phyloP scores from a whole-genome alignment of 192 early-diverging fungal genomes.

The Mycoemilia scoparia region DNA sequence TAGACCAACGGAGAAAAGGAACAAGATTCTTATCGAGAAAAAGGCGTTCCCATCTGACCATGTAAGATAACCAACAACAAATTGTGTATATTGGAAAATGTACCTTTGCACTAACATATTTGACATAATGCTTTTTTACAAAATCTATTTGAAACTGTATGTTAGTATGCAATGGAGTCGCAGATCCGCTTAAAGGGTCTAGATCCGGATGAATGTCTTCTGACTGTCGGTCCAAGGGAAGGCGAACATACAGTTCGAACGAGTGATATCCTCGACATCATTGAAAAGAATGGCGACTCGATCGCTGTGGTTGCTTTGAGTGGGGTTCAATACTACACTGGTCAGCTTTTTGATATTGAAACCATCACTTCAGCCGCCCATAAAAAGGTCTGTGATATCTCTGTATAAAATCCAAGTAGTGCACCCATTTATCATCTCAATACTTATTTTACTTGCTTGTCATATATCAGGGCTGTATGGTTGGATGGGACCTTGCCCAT shows the following conservation, averaged over 20 bases:
- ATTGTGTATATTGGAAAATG: background rate
- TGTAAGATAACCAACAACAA: too few relatives aligned
- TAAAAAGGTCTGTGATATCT: slow-evolving; percentile 44
- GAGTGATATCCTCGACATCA: slow-evolving; percentile 61
- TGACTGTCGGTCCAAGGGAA: slow-evolving; percentile 45
- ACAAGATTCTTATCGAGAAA: slow-evolving; percentile 78
- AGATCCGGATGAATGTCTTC: slow-evolving; percentile 50
- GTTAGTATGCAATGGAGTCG: slow-evolving; percentile 78
- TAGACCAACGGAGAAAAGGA: slow-evolving; percentile 49
- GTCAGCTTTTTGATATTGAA: slow-evolving; percentile 70
- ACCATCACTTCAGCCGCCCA: slow-evolving; percentile 68
- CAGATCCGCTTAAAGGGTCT: slow-evolving; percentile 72
- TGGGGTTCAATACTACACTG: slow-evolving; percentile 92
- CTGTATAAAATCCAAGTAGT: slow-evolving; percentile 4
- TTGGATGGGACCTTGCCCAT: slow-evolving; percentile 91
- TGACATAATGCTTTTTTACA: background rate
- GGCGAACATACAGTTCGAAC: slow-evolving; percentile 55
- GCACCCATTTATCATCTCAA: too few relatives aligned
- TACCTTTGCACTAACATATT: slow-evolving; percentile 3
- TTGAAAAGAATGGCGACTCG: slow-evolving; percentile 48
- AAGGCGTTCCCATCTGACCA: slow-evolving; percentile 92
- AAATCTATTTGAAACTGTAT: slow-evolving; percentile 8
- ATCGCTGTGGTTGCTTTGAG: slow-evolving; percentile 79
- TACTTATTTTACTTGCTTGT: too few relatives aligned
- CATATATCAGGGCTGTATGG: slow-evolving; percentile 79